Percentiles rank a stretch among this genome's conserved stretches.
These are phyloP conservation scores for Eustoma russellianum DNA, from an alignment of 257 asterid species.

Conservation along the genomic window DNA sequence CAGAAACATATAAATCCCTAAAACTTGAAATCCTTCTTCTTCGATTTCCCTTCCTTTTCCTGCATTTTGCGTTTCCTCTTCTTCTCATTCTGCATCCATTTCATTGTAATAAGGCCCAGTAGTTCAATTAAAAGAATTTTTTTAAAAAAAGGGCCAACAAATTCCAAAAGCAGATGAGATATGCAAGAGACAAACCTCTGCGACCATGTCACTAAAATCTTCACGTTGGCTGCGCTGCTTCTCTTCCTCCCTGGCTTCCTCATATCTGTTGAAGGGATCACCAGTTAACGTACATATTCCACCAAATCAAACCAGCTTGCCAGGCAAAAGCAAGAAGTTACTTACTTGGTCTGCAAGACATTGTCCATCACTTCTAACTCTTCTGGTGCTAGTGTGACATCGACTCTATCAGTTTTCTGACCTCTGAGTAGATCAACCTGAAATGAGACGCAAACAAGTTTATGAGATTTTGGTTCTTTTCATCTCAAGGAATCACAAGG, in stretches of 20 bases:
- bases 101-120: neutral
- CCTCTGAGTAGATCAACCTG: constrained; percentile 91
- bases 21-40: constrained; percentile 92
- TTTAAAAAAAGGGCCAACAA: neutral
- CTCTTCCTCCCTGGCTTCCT: constrained; percentile 98
- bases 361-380: constrained; percentile 88
- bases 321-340: neutral
- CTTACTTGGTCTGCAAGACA: constrained; percentile 87
- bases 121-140: no score
- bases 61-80: constrained; percentile 91
- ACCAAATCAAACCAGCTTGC: no score
- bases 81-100: constrained; percentile 54
- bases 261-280: constrained; percentile 36
- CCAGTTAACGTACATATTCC: no score
- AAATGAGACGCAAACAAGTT: neutral
- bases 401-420: constrained; percentile 85
- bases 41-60: constrained; percentile 77
- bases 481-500: no score
- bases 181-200: constrained; percentile 44
- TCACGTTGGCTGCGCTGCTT: constrained; percentile 70
- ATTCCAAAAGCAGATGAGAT: neutral
- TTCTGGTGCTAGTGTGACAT: constrained; percentile 83
- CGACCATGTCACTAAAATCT: constrained; percentile 99
- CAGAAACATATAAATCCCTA: constrained; percentile 3
- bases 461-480: no score